A percentile compares a stretch with the other conserved stretches of the same genome.
These are phyloP conservation scores for Podila minutissima DNA, from an alignment of 192 early-diverging fungal genomes.

Conservation along the genomic window DNA sequence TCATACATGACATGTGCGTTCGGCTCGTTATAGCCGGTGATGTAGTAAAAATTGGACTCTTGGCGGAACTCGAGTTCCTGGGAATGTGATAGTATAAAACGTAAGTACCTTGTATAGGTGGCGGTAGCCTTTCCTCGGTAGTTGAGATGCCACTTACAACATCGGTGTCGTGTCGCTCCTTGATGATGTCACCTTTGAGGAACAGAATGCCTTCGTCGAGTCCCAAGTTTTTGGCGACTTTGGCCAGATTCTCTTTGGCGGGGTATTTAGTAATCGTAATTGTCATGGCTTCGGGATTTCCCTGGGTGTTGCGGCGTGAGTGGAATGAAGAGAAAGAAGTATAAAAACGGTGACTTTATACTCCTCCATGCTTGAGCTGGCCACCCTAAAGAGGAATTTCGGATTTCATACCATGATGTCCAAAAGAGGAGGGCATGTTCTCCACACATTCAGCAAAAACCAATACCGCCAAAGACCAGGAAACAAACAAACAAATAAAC, in stretches of 20 bases:
- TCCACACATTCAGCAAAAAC: no score
- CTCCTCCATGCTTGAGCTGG: no score
- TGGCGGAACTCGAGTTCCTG: constrained; percentile 84
- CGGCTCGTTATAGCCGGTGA: constrained; percentile 83
- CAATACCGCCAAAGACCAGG: no score
- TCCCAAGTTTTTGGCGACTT: constrained; percentile 67
- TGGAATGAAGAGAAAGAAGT: no score
- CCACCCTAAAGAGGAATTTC: no score
- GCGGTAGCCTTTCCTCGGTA: no score
- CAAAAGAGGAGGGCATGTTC: no score
- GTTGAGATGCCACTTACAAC: constrained; percentile 49
- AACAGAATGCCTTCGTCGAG: constrained; percentile 68
- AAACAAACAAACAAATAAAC: no score
- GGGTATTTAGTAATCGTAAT: constrained; percentile 56
- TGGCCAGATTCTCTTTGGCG: constrained; percentile 69
- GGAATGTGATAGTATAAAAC: constrained; percentile 20
- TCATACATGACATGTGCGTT: constrained; percentile 80
- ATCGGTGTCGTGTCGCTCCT: constrained; percentile 80
- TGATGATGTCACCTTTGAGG: constrained; percentile 66
- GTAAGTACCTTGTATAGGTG: constrained; percentile 10
- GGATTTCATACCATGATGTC: no score
- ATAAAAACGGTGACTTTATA: no score
- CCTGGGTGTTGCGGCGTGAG: no score
- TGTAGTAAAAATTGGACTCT: constrained; percentile 90
- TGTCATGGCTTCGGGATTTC: constrained; percentile 8